A percentile compares a stretch with the other conserved stretches of the same genome.
Conservation (phyloP, 306 rosid genomes). For the barrel medic (Medicago truncatula) region DNA sequence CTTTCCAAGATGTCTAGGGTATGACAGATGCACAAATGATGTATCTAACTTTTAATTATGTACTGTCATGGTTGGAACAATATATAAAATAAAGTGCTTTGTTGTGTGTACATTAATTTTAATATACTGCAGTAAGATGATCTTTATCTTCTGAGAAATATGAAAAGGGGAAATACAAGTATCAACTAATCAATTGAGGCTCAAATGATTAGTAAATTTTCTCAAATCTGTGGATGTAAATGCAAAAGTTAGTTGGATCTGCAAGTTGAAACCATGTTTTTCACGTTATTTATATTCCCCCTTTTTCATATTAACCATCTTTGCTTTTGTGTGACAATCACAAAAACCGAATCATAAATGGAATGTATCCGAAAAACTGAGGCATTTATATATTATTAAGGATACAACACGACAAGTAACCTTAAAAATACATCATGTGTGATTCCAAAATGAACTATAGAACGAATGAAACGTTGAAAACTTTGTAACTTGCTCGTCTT, state of each 20-base stretch:
- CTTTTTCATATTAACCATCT: no score
- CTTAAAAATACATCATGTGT: not conserved
- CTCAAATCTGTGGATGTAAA: not conserved
- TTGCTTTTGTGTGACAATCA: no score
- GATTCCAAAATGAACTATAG: not conserved
- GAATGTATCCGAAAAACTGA: not conserved
- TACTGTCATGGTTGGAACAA: not conserved
- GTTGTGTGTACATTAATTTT: not conserved
- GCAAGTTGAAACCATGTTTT: not conserved
- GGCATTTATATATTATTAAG: not conserved
- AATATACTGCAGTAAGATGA: not conserved
- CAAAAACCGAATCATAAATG: not conserved
- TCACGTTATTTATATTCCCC: not conserved
- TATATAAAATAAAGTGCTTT: constrained; percentile 12
- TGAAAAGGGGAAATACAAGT: not conserved
- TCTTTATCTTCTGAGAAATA: not conserved
- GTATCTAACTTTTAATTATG: not conserved
- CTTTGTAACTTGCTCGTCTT: not conserved
- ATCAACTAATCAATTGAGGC: not conserved
- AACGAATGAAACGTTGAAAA: constrained; percentile 6
- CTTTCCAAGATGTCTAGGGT: not conserved
- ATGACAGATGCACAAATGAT: constrained; percentile 26
- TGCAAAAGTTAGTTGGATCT: not conserved
- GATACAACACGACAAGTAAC: not conserved
- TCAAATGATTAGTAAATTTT: not conserved